Conservation (phyloP, 345 rosid genomes). For the Salix suchowensis region DNA sequence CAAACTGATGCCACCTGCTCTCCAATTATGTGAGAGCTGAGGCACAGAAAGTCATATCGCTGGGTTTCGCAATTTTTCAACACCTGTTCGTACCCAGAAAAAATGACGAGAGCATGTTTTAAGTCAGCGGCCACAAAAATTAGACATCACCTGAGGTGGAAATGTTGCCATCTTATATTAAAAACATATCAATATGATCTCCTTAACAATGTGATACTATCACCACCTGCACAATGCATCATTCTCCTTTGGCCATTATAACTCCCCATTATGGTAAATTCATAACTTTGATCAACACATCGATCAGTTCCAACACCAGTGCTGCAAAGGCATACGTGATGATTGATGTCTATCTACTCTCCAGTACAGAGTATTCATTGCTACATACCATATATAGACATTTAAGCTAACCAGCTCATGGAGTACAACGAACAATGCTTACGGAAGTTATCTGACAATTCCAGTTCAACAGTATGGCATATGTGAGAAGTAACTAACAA, state of each 20-base stretch:
- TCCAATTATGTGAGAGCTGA: background rate
- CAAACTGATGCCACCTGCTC: background rate
- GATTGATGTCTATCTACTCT: background rate
- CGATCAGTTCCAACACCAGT: background rate
- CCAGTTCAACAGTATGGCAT: background rate
- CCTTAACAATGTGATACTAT: background rate
- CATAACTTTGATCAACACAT: background rate
- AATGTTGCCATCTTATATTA: background rate
- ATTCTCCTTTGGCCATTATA: background rate
- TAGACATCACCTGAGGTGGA: background rate
- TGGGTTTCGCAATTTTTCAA: background rate
- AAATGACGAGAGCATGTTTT: background rate
- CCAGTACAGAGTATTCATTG: background rate
- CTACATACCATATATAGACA: background rate
- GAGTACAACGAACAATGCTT: background rate
- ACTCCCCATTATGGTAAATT: background rate
- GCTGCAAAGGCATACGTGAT: background rate
- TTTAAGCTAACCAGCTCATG: constrained; percentile 2
- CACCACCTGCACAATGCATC: background rate
- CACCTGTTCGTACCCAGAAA: background rate
- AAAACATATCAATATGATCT: background rate
- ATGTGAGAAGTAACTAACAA: background rate
- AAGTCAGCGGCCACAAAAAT: background rate
- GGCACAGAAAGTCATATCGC: background rate
- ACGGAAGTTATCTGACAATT: background rate